Evolutionary conservation across 805 yeast genomes (phyloP).

Genomic region (Ascoidea tarda): DNA sequence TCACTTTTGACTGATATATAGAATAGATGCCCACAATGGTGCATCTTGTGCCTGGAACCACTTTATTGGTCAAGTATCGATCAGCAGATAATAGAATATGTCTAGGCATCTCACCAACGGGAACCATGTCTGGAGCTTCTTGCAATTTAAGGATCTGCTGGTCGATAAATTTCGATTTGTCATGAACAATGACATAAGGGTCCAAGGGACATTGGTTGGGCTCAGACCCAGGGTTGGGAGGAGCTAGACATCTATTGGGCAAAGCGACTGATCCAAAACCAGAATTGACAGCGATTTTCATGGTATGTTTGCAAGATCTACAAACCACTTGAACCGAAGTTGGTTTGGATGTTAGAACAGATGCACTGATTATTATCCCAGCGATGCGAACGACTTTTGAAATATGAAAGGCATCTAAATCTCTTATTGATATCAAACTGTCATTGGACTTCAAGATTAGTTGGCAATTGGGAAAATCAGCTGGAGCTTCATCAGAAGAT

Average conservation of each 20-base stretch:
- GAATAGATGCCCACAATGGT: conserved; percentile 88
- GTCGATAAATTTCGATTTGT: conserved; percentile 84
- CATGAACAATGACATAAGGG: conserved; percentile 89
- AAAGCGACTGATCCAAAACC: conserved; percentile 60
- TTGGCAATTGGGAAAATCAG: conserved; percentile 69
- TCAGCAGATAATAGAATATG: conserved; percentile 81
- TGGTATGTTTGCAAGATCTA: conserved; percentile 73
- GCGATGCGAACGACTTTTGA: conserved; percentile 82
- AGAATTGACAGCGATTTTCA: conserved; percentile 42
- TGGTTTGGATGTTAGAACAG: conserved; percentile 80
- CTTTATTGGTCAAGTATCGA: conserved; percentile 76
- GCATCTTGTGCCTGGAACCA: conserved; percentile 92
- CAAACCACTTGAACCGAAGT: conserved; percentile 76
- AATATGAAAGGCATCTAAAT: conserved; percentile 75
- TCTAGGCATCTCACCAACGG: conserved; percentile 98
- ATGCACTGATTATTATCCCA: conserved; percentile 86
- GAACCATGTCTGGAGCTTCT: conserved; percentile 97
- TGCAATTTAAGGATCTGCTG: conserved; percentile 90
- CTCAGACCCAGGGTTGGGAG: conserved; percentile 33
- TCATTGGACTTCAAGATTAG: conserved; percentile 63
- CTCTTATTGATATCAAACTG: conserved; percentile 58
- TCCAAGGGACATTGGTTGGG: conserved; percentile 68
- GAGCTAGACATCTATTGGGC: conserved; percentile 54
- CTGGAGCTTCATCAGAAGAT: conserved; percentile 31
- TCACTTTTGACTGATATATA: conserved; percentile 64